Conservation (phyloP, 441 rosid genomes). For the Melastoma candidum region DNA sequence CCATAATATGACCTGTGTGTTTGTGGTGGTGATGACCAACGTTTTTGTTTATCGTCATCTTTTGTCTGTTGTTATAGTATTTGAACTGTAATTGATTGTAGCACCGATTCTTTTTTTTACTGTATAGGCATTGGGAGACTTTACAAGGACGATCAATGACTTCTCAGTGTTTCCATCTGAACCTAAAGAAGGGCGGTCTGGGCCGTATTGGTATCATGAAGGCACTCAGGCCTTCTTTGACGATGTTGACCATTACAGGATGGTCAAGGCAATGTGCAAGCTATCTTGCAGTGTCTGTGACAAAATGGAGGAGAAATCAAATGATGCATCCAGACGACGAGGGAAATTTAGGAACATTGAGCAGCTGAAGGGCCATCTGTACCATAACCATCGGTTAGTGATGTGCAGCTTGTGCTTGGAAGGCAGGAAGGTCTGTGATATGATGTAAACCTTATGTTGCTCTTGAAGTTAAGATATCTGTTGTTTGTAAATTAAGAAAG, state of each 20-base stretch:
- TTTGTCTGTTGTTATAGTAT: too few relatives aligned
- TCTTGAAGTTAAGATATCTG: background rate
- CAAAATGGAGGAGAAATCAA: constrained; percentile 46
- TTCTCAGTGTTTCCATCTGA: constrained; percentile 69
- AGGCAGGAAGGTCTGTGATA: constrained; percentile 70
- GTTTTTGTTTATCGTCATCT: too few relatives aligned
- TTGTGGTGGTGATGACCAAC: background rate
- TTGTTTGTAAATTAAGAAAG: background rate
- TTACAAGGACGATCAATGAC: constrained; percentile 76
- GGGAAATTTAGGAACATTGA: constrained; percentile 63
- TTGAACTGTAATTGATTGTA: background rate
- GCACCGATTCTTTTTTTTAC: constrained; percentile 10
- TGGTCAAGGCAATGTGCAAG: constrained; percentile 97
- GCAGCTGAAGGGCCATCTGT: constrained; percentile 86
- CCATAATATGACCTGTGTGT: background rate
- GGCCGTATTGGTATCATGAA: constrained; percentile 79
- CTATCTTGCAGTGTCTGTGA: constrained; percentile 85
- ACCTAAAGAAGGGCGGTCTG: constrained; percentile 67
- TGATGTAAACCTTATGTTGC: background rate
- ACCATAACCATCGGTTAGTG: constrained; percentile 61
- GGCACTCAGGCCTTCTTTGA: constrained; percentile 79
- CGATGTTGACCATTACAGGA: constrained; percentile 79
- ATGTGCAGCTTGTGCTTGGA: constrained; percentile 90
- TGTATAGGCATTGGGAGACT: constrained; percentile 81
- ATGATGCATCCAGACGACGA: constrained; percentile 49